Evolutionary conservation across 768 basidiomycete species (phyloP).

Genomic region (Termitomyces sp.): DNA sequence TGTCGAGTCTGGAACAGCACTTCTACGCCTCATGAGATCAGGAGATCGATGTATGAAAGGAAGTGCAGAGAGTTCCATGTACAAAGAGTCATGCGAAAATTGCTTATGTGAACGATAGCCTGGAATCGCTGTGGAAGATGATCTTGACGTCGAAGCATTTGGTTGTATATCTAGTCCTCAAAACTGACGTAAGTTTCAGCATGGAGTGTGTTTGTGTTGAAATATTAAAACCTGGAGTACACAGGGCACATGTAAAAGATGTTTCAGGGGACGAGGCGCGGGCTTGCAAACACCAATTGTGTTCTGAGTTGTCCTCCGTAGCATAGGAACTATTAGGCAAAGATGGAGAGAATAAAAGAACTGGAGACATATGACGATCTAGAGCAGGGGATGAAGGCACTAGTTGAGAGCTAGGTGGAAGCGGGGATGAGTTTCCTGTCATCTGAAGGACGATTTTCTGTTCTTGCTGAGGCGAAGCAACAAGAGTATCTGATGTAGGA

Average conservation of each 20-base stretch:
- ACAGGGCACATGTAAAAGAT: conserved; percentile 6
- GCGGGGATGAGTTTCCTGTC: neutral
- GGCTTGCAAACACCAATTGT: conserved; percentile 2
- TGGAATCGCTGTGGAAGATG: neutral
- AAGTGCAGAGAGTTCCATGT: conserved; percentile 11
- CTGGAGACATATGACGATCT: neutral
- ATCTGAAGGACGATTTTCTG: neutral
- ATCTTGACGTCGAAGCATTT: neutral
- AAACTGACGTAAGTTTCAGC: neutral
- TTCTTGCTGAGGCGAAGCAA: neutral
- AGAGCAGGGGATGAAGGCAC: neutral
- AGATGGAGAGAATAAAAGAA: neutral
- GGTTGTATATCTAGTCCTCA: neutral
- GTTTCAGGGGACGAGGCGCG: neutral
- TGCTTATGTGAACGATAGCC: neutral
- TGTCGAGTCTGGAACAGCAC: conserved; percentile 7
- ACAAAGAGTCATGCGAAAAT: neutral
- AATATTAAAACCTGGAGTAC: conserved; percentile 6
- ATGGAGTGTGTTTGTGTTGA: neutral
- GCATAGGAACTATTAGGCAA: neutral
- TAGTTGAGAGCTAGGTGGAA: conserved; percentile 10
- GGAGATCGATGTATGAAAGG: conserved; percentile 10
- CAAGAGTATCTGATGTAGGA: conserved; percentile 9
- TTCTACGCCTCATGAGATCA: conserved; percentile 4
- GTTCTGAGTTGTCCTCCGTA: neutral